Evolutionary conservation across 176 grass and related monocot species (phyloP).

Genomic region (Poa pratensis): DNA sequence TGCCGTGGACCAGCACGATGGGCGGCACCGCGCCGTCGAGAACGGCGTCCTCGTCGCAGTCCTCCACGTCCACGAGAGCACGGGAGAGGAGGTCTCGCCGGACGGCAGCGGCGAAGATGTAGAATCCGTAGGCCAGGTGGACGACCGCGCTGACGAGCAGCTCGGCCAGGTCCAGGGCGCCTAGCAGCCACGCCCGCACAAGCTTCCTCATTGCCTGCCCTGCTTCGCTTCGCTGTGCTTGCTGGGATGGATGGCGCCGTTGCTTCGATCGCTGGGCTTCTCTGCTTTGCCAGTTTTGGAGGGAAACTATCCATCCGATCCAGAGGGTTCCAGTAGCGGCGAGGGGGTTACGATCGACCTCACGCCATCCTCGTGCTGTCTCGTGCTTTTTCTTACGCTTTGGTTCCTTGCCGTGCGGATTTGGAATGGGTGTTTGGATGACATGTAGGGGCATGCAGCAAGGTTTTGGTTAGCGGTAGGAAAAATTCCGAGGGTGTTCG

Average conservation of each 20-base stretch:
- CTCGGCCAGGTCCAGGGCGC: constrained; percentile 46
- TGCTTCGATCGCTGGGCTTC: background rate
- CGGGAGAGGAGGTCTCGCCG: constrained; percentile 49
- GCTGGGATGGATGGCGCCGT: background rate
- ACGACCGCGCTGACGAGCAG: constrained; percentile 60
- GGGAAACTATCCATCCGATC: background rate
- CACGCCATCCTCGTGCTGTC: constrained; percentile 20
- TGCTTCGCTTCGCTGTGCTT: background rate
- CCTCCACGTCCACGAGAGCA: constrained; percentile 31
- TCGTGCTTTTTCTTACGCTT: background rate
- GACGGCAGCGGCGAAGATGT: constrained; percentile 72
- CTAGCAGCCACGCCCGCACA: constrained; percentile 17
- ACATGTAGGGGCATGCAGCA: background rate
- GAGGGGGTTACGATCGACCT: background rate
- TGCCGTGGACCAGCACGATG: constrained; percentile 88
- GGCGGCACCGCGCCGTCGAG: constrained; percentile 55
- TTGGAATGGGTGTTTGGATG: background rate
- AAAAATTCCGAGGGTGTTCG: too few species aligned
- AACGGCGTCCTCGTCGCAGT: constrained; percentile 24
- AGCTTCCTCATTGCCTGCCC: constrained; percentile 5
- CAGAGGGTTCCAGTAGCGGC: constrained; percentile 17
- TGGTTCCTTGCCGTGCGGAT: background rate
- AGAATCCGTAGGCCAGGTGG: constrained; percentile 78
- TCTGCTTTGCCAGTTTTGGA: background rate
- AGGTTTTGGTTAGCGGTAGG: too few species aligned